phyloP scores from a whole-genome alignment of 148 eudicot genomes.

The Cornus controversa region DNA sequence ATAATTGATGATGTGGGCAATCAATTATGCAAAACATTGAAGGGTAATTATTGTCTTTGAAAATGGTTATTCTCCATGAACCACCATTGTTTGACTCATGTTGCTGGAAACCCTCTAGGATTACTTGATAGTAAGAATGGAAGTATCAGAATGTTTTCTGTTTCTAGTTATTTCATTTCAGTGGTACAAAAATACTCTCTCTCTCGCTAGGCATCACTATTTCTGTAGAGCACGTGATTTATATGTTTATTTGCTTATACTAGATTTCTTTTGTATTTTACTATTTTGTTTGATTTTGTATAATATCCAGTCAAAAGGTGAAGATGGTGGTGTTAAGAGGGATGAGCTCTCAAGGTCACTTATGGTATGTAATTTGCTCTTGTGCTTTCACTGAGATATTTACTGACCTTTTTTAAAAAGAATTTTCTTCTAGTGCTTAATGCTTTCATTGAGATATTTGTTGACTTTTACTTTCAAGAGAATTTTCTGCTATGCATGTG shows the following conservation, averaged over 20 bases:
- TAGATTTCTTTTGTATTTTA: background rate
- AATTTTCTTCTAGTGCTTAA: background rate
- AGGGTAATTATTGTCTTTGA: background rate
- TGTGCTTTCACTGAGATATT: background rate
- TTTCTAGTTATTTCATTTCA: background rate
- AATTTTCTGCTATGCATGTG: conserved; percentile 6
- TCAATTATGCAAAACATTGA: background rate
- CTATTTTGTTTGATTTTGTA: conserved; percentile 18
- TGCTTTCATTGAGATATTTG: too few relatives aligned
- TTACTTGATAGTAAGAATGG: background rate
- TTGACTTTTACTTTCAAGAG: background rate
- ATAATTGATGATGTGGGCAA: background rate
- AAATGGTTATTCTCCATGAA: background rate
- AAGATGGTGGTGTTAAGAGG: conserved; percentile 69
- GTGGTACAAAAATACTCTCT: background rate
- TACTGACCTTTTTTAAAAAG: background rate
- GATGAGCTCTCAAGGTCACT: conserved; percentile 83
- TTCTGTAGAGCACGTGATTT: background rate
- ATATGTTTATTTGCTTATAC: background rate
- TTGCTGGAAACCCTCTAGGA: background rate
- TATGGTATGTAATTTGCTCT: conserved; percentile 57
- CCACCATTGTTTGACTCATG: background rate
- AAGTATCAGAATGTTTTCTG: background rate
- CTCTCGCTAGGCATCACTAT: background rate
- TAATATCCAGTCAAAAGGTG: conserved; percentile 62